These are phyloP conservation scores for Pyrus hybrid DNA, from an alignment of 331 rosid genomes.

Conservation along the genomic window DNA sequence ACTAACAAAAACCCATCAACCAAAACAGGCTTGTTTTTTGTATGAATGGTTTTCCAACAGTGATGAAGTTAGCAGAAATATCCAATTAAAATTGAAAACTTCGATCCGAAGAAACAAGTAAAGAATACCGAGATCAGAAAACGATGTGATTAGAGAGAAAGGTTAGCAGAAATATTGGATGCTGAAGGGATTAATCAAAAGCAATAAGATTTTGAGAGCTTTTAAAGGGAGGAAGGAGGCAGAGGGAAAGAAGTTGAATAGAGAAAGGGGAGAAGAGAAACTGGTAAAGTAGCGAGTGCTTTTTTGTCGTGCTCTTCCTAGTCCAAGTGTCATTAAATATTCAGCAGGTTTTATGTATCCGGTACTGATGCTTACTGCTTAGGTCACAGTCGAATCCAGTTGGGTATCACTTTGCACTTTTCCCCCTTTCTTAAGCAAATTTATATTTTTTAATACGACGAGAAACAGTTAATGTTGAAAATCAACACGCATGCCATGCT, in stretches of 20 bases:
- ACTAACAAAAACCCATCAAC: slow-evolving; percentile 20
- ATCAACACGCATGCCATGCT: too few species aligned
- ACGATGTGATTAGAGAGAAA: slow-evolving; percentile 12
- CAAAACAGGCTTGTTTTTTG: slow-evolving; percentile 9
- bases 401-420: background rate
- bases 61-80: slow-evolving; percentile 16
- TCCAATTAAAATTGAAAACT: background rate
- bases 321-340: background rate
- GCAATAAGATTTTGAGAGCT: slow-evolving; percentile 29
- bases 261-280: slow-evolving; percentile 10
- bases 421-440: too few species aligned
- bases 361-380: background rate
- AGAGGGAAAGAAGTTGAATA: background rate
- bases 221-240: slow-evolving; percentile 1
- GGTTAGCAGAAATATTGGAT: slow-evolving; percentile 19
- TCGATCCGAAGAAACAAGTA: slow-evolving; percentile 24
- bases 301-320: background rate
- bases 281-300: background rate
- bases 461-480: too few species aligned
- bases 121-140: slow-evolving; percentile 40
- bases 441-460: too few species aligned
- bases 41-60: slow-evolving; percentile 8
- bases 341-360: too few species aligned
- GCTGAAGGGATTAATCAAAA: slow-evolving; percentile 18
- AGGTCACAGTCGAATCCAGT: background rate